These are phyloP conservation scores for Sclerotinia minor DNA, from an alignment of 2,329 filamentous ascomycete genomes.

Conservation along the genomic window DNA sequence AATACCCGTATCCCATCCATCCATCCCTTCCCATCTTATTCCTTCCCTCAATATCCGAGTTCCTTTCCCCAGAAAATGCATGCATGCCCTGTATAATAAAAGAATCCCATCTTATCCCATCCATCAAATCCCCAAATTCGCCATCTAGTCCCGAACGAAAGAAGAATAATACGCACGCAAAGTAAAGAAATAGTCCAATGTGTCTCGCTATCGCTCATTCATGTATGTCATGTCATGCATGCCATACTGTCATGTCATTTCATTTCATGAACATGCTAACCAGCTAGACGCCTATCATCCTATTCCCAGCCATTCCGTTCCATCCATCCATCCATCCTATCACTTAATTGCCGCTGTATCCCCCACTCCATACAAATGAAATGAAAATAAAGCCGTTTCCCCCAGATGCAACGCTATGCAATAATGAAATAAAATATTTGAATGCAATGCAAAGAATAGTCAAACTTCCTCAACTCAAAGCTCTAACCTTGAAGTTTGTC, in stretches of 20 bases:
- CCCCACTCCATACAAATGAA: conserved; percentile 3
- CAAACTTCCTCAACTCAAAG: neutral
- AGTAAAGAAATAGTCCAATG: neutral
- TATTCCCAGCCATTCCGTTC: neutral
- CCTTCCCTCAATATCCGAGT: neutral
- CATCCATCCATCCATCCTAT: neutral
- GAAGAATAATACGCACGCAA: neutral
- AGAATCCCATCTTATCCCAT: neutral
- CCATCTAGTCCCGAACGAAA: neutral
- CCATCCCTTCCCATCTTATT: neutral
- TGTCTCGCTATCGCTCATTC: neutral
- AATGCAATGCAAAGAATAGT: neutral
- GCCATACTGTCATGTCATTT: neutral
- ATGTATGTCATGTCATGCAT: conserved; percentile 7
- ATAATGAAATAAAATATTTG: neutral
- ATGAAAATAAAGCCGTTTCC: neutral
- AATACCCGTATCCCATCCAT: neutral
- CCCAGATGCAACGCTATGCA: conserved; percentile 5
- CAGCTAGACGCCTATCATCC: neutral
- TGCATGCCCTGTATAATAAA: neutral
- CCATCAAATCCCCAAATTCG: neutral
- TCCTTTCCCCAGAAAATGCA: neutral
- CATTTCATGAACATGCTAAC: conserved; percentile 13
- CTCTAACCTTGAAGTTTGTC: conserved; percentile 27
- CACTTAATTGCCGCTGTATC: neutral